These are phyloP conservation scores for Juncus inflexus DNA, from an alignment of 176 grass and related monocot genomes.

Conservation along the genomic window DNA sequence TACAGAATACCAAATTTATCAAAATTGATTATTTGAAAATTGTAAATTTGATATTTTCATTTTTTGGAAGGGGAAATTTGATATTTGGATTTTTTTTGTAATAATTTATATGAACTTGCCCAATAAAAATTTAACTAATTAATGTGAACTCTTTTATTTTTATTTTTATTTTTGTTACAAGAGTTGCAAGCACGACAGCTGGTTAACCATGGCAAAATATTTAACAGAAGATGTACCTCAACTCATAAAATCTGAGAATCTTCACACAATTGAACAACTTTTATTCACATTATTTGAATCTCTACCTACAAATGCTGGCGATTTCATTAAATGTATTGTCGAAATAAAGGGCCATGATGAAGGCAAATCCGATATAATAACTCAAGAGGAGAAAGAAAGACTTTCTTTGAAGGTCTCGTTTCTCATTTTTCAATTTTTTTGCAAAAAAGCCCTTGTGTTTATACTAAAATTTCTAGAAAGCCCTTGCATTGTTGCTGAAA, in stretches of 20 bases:
- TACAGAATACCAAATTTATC: no score
- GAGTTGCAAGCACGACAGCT: conserved; percentile 58
- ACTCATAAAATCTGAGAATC: conserved; percentile 48
- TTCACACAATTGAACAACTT: conserved; percentile 39
- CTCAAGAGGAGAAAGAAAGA: conserved; percentile 61
- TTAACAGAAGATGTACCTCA: conserved; percentile 46
- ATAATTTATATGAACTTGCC: no score
- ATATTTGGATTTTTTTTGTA: conserved; percentile 16
- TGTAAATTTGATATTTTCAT: no score
- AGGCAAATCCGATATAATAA: conserved; percentile 28
- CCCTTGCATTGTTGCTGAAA: no score
- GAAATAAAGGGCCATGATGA: conserved; percentile 74
- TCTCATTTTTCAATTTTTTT: conserved; percentile 9
- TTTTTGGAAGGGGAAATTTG: background rate
- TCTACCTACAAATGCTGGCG: conserved; percentile 55
- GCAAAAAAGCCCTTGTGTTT: no score
- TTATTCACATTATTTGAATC: conserved; percentile 40
- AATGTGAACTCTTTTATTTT: no score
- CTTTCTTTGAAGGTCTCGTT: conserved; percentile 31
- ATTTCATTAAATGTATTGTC: conserved; percentile 69
- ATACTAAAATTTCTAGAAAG: no score
- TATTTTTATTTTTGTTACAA: conserved; percentile 14
- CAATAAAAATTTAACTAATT: no score
- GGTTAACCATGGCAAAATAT: conserved; percentile 57
- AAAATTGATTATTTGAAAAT: no score